These are phyloP conservation scores for Boletales sp. DNA, from an alignment of 768 basidiomycete species.

Conservation along the genomic window DNA sequence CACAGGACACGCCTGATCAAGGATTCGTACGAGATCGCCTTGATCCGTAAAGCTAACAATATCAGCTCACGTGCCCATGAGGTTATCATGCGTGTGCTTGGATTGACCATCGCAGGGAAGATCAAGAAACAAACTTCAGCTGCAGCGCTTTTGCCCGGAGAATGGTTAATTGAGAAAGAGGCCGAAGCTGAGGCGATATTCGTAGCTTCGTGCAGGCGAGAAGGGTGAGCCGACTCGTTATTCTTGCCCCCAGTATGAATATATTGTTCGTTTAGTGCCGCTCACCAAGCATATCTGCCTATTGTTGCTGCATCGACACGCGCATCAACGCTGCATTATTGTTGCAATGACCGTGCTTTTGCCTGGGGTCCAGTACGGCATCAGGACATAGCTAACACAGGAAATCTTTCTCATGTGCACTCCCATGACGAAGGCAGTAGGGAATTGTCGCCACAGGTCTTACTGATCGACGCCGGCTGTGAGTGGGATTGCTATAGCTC, in stretches of 20 bases:
- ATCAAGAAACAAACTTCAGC: slow-evolving; percentile 41
- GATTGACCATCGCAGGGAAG: slow-evolving; percentile 60
- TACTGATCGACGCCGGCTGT: slow-evolving; percentile 93
- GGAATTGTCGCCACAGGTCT: slow-evolving; percentile 60
- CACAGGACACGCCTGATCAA: slow-evolving; percentile 80
- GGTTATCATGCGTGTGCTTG: slow-evolving; percentile 87
- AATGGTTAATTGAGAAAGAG: slow-evolving; percentile 91
- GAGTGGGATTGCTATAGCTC: slow-evolving; percentile 74
- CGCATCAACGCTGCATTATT: slow-evolving; percentile 91
- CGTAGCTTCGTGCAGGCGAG: slow-evolving; percentile 81
- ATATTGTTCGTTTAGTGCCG: slow-evolving; percentile 45
- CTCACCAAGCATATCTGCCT: slow-evolving; percentile 88
- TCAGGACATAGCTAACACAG: slow-evolving; percentile 53
- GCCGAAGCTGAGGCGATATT: slow-evolving; percentile 94
- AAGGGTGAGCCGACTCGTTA: slow-evolving; percentile 58
- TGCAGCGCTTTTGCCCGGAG: slow-evolving; percentile 58
- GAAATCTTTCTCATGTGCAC: slow-evolving; percentile 40
- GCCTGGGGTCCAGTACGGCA: slow-evolving; percentile 73
- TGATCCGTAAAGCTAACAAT: slow-evolving; percentile 75
- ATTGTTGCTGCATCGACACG: slow-evolving; percentile 86
- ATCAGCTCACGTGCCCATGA: slow-evolving; percentile 91
- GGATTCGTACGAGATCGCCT: slow-evolving; percentile 64
- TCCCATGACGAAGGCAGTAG: slow-evolving; percentile 4
- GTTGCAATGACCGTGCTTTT: slow-evolving; percentile 86
- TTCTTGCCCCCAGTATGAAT: neutral